A percentile compares a stretch with the other conserved stretches of the same genome.
Evolutionary conservation across 345 rosid species (phyloP).

Genomic region (Rubroshorea leprosula): DNA sequence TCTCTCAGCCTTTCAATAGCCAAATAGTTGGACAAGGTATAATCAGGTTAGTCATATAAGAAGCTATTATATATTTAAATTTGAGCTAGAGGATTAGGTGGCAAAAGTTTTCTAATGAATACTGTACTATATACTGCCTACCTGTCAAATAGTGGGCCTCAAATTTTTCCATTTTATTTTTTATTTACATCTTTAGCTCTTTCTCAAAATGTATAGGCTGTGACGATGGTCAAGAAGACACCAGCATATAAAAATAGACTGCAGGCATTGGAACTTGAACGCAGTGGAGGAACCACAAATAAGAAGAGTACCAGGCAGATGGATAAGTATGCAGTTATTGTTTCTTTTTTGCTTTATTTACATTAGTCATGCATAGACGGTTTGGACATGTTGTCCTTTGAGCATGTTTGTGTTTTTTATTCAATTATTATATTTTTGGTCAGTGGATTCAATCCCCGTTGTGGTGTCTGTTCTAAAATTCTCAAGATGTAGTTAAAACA

Average conservation of each 20-base stretch:
- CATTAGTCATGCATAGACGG: not conserved
- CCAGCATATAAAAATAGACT: slow-evolving; percentile 91
- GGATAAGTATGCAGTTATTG: slow-evolving; percentile 45
- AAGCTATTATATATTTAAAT: not conserved
- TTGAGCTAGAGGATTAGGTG: not conserved
- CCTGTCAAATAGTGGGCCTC: not conserved
- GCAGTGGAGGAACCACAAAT: slow-evolving; percentile 62
- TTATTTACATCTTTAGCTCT: not conserved
- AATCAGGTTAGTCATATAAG: slow-evolving; percentile 53
- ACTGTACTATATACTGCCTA: not conserved
- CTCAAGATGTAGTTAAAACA: not conserved
- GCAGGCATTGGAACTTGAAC: slow-evolving; percentile 80
- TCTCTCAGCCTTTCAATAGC: slow-evolving; percentile 83
- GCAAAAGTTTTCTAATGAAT: not conserved
- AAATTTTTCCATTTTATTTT: not conserved
- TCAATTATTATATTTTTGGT: too few relatives aligned
- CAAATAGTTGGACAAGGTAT: slow-evolving; percentile 75
- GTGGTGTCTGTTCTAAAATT: not conserved
- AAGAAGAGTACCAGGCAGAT: slow-evolving; percentile 88
- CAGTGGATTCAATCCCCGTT: too few relatives aligned
- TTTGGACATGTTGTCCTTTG: not conserved
- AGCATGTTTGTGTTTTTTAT: too few relatives aligned
- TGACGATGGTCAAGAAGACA: slow-evolving; percentile 79
- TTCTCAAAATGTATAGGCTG: slow-evolving; percentile 44
- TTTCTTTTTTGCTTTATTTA: not conserved